Evolutionary conservation across 345 rosid species (phyloP).

Genomic region (Ceriops decandra): DNA sequence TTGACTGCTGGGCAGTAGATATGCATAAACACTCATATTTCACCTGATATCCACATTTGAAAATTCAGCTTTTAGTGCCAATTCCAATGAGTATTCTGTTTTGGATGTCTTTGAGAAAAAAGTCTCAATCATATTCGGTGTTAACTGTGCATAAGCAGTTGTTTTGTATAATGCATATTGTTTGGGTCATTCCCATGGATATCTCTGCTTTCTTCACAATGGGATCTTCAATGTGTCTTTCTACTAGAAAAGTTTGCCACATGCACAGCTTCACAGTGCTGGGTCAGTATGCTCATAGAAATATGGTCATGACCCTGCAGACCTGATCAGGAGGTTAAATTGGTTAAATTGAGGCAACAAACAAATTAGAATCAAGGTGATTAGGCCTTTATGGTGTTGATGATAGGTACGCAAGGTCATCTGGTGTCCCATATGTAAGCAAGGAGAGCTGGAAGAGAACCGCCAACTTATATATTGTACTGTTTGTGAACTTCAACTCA

Average conservation of each 20-base stretch:
- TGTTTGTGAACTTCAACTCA: constrained; percentile 61
- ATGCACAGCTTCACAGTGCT: not conserved
- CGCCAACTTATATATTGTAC: constrained; percentile 49
- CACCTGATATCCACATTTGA: not conserved
- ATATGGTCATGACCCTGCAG: too few relatives aligned
- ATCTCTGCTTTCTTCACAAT: not conserved
- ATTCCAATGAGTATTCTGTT: not conserved
- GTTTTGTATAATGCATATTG: too few relatives aligned
- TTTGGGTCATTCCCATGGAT: not conserved
- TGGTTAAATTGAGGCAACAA: not conserved
- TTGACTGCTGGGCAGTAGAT: not conserved
- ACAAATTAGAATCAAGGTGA: not conserved
- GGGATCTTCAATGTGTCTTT: not conserved
- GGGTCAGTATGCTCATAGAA: not conserved
- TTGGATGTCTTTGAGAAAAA: not conserved
- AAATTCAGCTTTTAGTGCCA: not conserved
- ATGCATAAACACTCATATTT: not conserved
- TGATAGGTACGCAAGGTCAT: constrained; percentile 44
- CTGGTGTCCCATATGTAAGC: constrained; percentile 93
- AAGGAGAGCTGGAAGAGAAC: constrained; percentile 72
- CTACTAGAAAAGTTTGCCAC: not conserved
- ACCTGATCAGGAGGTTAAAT: not conserved
- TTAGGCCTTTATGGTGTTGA: constrained; percentile 20
- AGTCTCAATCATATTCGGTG: too few relatives aligned
- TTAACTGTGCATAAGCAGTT: too few relatives aligned